Evolutionary conservation across 331 rosid genomes (phyloP).

Genomic region (Rosa hybrid): DNA sequence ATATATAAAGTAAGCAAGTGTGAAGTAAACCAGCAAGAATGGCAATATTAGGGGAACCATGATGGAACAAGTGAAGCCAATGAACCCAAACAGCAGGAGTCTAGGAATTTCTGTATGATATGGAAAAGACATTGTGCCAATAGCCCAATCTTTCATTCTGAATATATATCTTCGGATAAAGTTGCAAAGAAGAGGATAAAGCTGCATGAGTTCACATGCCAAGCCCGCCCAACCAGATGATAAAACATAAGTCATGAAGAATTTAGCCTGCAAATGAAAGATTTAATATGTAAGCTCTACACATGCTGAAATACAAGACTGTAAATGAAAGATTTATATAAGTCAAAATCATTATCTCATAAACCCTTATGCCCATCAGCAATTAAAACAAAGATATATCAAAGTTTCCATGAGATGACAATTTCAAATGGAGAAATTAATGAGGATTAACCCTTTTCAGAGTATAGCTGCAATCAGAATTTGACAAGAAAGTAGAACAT

Average conservation of each 20-base stretch:
- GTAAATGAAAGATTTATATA: background rate
- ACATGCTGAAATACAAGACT: background rate
- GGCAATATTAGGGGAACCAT: constrained; percentile 89
- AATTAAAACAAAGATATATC: background rate
- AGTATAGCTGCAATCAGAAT: background rate
- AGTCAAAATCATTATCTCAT: background rate
- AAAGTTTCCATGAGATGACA: constrained; percentile 13
- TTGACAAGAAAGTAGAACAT: background rate
- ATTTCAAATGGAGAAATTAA: background rate
- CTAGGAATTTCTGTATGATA: constrained; percentile 94
- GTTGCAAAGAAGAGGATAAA: constrained; percentile 65
- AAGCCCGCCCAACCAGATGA: constrained; percentile 97
- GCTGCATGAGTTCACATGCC: constrained; percentile 80
- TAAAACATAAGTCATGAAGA: constrained; percentile 87
- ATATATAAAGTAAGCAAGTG: constrained; percentile 84
- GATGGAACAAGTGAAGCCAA: constrained; percentile 85
- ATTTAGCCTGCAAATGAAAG: constrained; percentile 64
- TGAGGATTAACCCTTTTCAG: background rate
- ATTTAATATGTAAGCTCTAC: background rate
- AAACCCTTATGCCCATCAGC: background rate
- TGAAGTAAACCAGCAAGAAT: constrained; percentile 74
- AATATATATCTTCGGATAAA: constrained; percentile 47
- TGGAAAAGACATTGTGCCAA: constrained; percentile 56
- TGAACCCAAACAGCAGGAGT: constrained; percentile 76
- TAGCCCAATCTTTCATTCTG: constrained; percentile 42